Evolutionary conservation across 2,329 filamentous ascomycete species (phyloP).

Genomic region (Fusarium heterosporum): DNA sequence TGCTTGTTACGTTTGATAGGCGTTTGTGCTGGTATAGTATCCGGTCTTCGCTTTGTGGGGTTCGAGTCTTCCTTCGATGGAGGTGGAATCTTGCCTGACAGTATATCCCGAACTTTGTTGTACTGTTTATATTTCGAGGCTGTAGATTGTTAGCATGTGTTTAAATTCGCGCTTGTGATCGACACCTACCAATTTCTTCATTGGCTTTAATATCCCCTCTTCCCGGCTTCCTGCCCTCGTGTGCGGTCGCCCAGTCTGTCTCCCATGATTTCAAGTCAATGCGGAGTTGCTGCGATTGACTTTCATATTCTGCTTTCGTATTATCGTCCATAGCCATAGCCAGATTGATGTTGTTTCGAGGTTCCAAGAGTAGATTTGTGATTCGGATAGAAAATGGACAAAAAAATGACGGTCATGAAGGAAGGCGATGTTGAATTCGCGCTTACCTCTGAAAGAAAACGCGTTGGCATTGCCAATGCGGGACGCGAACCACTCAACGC

Average conservation of each 20-base stretch:
- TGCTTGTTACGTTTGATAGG: constrained; percentile 64
- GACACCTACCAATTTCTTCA: constrained; percentile 72
- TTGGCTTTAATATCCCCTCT: constrained; percentile 82
- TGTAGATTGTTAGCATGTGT: constrained; percentile 47
- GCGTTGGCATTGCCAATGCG: constrained; percentile 29
- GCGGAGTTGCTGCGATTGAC: constrained; percentile 67
- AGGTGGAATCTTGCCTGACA: constrained; percentile 64
- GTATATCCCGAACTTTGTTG: constrained; percentile 71
- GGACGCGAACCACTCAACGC: constrained; percentile 45
- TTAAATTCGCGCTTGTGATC: neutral
- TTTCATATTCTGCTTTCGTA: constrained; percentile 60
- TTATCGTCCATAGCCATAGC: constrained; percentile 59
- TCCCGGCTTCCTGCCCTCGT: constrained; percentile 75
- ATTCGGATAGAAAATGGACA: neutral
- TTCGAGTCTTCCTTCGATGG: constrained; percentile 54
- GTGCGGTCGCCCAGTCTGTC: constrained; percentile 69
- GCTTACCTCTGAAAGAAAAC: constrained; percentile 24
- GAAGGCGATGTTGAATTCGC: constrained; percentile 31
- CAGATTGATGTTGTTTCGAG: neutral
- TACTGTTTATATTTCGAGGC: constrained; percentile 83
- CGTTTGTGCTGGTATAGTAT: constrained; percentile 55
- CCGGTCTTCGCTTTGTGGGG: constrained; percentile 57
- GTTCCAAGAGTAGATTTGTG: neutral
- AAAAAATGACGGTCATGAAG: constrained; percentile 13
- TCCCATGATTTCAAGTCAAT: constrained; percentile 81